Conservation (phyloP, 1,284 basidiomycete species). For the Caloboletus inedulis region DNA sequence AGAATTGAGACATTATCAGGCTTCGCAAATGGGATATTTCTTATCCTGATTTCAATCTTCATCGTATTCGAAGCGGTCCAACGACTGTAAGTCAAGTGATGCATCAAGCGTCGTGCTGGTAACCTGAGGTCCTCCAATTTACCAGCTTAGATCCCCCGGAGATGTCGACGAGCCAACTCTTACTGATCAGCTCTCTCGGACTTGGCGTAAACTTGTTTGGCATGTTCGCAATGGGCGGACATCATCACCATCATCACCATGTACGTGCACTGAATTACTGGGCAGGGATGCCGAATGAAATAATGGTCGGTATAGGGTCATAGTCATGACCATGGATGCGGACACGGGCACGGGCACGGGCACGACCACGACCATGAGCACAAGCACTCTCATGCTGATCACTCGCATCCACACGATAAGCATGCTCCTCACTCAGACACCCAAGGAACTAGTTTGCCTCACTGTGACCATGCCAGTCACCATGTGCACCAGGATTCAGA, state of each 20-base stretch:
- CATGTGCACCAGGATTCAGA: slow-evolving; percentile 34
- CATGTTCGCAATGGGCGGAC: slow-evolving; percentile 98
- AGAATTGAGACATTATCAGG: slow-evolving; percentile 99
- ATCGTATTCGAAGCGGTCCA: slow-evolving; percentile 99
- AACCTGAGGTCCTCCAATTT: slow-evolving; percentile 5
- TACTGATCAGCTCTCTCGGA: slow-evolving; percentile 87
- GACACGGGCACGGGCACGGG: slow-evolving; percentile 39
- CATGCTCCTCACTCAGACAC: slow-evolving; percentile 12
- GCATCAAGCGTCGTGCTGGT: not conserved
- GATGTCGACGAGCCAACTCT: slow-evolving; percentile 94
- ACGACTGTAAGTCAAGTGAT: slow-evolving; percentile 69
- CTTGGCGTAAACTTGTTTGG: slow-evolving; percentile 95
- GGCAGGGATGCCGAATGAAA: not conserved
- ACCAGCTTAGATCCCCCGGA: slow-evolving; percentile 89
- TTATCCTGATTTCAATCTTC: slow-evolving; percentile 95
- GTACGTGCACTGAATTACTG: slow-evolving; percentile 39
- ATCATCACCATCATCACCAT: slow-evolving; percentile 84
- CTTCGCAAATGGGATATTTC: slow-evolving; percentile 96
- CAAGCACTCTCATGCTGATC: slow-evolving; percentile 27
- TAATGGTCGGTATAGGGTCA: slow-evolving; percentile 39
- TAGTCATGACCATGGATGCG: slow-evolving; percentile 48
- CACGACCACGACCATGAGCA: slow-evolving; percentile 43
- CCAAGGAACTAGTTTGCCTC: slow-evolving; percentile 9
- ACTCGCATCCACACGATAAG: slow-evolving; percentile 25
- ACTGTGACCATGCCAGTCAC: slow-evolving; percentile 21